phyloP scores from a whole-genome alignment of 441 rosid species.

The Syzygium syzygioides region DNA sequence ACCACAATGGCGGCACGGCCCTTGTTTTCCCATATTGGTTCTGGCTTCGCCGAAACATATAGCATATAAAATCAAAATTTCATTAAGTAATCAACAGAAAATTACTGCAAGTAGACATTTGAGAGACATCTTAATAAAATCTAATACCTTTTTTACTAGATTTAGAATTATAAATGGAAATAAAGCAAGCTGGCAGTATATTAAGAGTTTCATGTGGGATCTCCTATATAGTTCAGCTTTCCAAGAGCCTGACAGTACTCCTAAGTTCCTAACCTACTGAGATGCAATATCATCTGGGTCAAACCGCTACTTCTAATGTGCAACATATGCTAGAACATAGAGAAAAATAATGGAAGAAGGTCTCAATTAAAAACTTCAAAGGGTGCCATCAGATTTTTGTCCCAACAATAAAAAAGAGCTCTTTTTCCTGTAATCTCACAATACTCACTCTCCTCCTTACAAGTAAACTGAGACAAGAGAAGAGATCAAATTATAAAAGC shows the following conservation, averaged over 20 bases:
- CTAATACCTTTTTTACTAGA: not conserved
- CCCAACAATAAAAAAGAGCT: not conserved
- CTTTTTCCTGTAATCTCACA: not conserved
- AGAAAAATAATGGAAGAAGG: not conserved
- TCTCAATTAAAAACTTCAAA: not conserved
- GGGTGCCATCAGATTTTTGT: not conserved
- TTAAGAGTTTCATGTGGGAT: not conserved
- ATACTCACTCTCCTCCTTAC: not conserved
- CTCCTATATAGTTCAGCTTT: not conserved
- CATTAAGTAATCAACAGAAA: not conserved
- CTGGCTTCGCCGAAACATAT: not conserved
- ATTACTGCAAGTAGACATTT: not conserved
- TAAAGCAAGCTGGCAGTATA: not conserved
- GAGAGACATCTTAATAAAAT: not conserved
- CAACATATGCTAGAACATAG: not conserved
- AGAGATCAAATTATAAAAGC: not conserved
- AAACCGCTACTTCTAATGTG: not conserved
- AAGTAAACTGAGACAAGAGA: not conserved
- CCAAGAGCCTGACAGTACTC: not conserved
- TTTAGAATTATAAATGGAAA: not conserved
- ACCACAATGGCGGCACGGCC: slow-evolving; percentile 3
- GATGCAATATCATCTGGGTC: not conserved
- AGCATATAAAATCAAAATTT: not conserved
- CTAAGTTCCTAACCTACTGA: not conserved
- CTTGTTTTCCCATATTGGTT: not conserved